Base-by-base conservation (phyloP, 2,329 filamentous ascomycete species). In the Aschersonia sp. region DNA sequence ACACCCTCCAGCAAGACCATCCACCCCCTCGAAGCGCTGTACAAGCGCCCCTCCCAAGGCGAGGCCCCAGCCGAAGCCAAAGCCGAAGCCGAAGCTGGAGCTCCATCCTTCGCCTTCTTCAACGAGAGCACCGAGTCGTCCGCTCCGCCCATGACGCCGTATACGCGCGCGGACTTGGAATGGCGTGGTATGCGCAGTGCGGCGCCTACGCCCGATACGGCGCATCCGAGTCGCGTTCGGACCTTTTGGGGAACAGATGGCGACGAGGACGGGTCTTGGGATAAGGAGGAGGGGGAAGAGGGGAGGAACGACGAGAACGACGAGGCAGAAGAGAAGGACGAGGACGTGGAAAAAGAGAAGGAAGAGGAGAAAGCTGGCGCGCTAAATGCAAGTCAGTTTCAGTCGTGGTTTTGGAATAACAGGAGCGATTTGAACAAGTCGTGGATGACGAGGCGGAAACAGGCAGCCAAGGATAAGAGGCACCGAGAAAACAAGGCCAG, bases 161-260 rank as follows among this genome's bases (percentile, higher is more conserved):
- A 81, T 61, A 87, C 85, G 1, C 80, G 82, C 52, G 77, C 82
- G 54, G 91, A 97, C 54, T 71, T 91, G 31, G 82, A 87, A 55
- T 79, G 72, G 66, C 77, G 89, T 52, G 78, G 77, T 46, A 61
- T 85, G n/a, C 77, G 92, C 48, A 96, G 89, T 60, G 89, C 89
- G 5, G 92, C 92, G 2, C 92, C 92, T 0, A 98, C 92, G 0
- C 92, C 92, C 0, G 92, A 98, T 60, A 97, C 92, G 0, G 88
- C 88, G 2, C 80, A 89, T 51, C 80, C 85, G 2, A 80, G 72
- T 41, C 77, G 79, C 31, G 74, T 70, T 49, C 82, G 83, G 58
- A 70, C 72, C 52, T 71, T 82, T 30, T 80, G 76, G 72, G 73
- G 6, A 65, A 70, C 9, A 65, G 60, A 62, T 1, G 61, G 60